Evolutionary conservation across 352 stramenopile genomes (phyloP).

Genomic region (Globisporangium heterothallicum): DNA sequence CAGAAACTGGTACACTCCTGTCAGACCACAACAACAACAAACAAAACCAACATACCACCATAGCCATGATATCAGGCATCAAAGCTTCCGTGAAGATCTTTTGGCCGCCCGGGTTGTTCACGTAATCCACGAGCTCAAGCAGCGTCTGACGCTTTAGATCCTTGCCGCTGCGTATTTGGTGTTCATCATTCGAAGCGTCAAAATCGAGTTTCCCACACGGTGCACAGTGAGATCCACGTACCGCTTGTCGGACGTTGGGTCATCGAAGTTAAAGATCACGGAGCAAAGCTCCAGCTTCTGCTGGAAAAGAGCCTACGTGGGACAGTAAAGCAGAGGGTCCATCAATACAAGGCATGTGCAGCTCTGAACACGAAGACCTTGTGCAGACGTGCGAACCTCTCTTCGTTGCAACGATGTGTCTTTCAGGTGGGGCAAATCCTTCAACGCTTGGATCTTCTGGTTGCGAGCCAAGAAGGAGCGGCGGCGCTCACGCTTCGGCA

Average conservation of each 20-base stretch:
- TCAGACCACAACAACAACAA: neutral
- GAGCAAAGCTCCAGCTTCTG: conserved; percentile 95
- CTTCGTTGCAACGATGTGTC: conserved; percentile 80
- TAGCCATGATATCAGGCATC: conserved; percentile 94
- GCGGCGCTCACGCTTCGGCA: conserved; percentile 76
- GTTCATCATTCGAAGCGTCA: conserved; percentile 4
- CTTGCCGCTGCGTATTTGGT: conserved; percentile 44
- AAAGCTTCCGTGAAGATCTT: conserved; percentile 97
- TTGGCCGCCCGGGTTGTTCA: conserved; percentile 94
- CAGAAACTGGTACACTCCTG: neutral
- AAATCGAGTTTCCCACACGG: neutral
- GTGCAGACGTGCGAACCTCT: conserved; percentile 41
- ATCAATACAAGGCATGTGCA: neutral
- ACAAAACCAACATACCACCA: conserved; percentile 54
- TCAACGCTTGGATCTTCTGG: conserved; percentile 83
- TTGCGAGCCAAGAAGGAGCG: conserved; percentile 81
- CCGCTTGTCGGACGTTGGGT: conserved; percentile 93
- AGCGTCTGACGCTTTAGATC: conserved; percentile 99
- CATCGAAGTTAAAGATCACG: conserved; percentile 96
- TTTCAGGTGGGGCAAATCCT: conserved; percentile 81
- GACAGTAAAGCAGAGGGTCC: neutral
- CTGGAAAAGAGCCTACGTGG: conserved; percentile 89
- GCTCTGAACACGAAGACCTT: too few species aligned
- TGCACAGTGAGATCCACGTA: conserved; percentile 16
- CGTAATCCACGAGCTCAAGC: conserved; percentile 98